These are phyloP conservation scores for Leishmania braziliensis DNA, from an alignment of 208 protist species.

Conservation along the genomic window DNA sequence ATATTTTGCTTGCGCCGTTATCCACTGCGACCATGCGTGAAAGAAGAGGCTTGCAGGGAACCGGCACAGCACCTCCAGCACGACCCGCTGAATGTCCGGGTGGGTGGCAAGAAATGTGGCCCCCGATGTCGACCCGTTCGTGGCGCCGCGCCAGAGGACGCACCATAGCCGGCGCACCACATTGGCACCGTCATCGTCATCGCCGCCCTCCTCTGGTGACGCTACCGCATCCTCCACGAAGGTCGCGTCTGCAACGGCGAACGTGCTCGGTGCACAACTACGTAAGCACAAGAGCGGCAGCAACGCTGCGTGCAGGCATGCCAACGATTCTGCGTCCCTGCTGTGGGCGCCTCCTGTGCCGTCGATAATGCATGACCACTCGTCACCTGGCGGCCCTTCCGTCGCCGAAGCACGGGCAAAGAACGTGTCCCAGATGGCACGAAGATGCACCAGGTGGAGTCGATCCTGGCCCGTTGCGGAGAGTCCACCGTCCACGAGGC, in stretches of 20 bases:
- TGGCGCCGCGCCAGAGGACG: conserved; percentile 11
- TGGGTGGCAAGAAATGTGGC: conserved; percentile 22
- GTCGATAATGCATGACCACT: neutral
- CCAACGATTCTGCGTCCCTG: neutral
- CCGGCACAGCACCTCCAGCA: conserved; percentile 48
- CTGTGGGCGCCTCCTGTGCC: neutral
- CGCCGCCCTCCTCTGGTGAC: neutral
- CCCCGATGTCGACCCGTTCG: neutral
- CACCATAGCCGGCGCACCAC: conserved; percentile 8
- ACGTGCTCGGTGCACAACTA: conserved; percentile 31
- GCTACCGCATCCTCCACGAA: neutral
- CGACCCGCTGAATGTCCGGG: conserved; percentile 36
- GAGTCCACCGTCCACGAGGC: neutral
- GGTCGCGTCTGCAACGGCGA: neutral
- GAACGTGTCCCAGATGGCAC: conserved; percentile 25
- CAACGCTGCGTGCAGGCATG: conserved; percentile 32
- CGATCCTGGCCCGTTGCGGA: neutral
- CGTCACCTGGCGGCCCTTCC: neutral
- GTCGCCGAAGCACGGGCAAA: conserved; percentile 2
- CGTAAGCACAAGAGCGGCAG: conserved; percentile 66
- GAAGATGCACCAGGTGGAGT: conserved; percentile 12
- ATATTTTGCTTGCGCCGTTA: neutral
- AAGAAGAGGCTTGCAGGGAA: conserved; percentile 37
- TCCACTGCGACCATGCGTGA: conserved; percentile 23
- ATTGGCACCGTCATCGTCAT: neutral